Evolutionary conservation across 352 stramenopile genomes (phyloP).

Genomic region (Globisporangium nunn): DNA sequence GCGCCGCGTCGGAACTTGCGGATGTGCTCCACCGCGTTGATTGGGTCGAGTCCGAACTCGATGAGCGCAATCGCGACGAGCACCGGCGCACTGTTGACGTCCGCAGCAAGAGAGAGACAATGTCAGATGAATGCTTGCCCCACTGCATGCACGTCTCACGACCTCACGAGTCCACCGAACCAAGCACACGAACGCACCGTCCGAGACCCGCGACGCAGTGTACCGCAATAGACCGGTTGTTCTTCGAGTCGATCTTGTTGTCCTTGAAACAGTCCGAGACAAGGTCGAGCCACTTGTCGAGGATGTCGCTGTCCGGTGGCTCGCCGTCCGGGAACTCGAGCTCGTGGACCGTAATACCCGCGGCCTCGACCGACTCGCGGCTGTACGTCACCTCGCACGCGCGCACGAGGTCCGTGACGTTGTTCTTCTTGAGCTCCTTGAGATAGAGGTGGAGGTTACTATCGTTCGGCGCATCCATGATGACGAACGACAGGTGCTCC

Average conservation of each 20-base stretch:
- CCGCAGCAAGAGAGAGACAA: constrained; percentile 1
- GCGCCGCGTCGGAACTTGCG: constrained; percentile 90
- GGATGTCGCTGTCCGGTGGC: constrained; percentile 88
- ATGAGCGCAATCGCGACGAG: constrained; percentile 98
- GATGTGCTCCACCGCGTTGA: constrained; percentile 97
- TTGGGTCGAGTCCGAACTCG: constrained; percentile 93
- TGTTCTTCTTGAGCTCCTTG: constrained; percentile 94
- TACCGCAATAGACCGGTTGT: constrained; percentile 91
- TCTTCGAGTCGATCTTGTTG: constrained; percentile 50
- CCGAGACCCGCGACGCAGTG: constrained; percentile 97
- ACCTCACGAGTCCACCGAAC: constrained; percentile 1
- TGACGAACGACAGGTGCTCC: constrained; percentile 93
- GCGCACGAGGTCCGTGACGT: constrained; percentile 93
- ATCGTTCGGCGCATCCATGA: constrained; percentile 96
- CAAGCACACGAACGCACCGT: constrained; percentile 37
- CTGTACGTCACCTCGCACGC: constrained; percentile 95
- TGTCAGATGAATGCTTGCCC: too few relatives aligned
- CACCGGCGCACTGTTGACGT: constrained; percentile 80
- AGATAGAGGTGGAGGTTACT: constrained; percentile 96
- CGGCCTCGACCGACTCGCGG: constrained; percentile 84
- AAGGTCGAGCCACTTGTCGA: constrained; percentile 93
- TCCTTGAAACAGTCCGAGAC: constrained; percentile 94
- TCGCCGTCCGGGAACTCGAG: constrained; percentile 97
- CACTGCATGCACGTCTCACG: neutral
- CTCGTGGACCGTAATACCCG: constrained; percentile 91